phyloP scores from a whole-genome alignment of 768 basidiomycete genomes.

The Collybia sordida region DNA sequence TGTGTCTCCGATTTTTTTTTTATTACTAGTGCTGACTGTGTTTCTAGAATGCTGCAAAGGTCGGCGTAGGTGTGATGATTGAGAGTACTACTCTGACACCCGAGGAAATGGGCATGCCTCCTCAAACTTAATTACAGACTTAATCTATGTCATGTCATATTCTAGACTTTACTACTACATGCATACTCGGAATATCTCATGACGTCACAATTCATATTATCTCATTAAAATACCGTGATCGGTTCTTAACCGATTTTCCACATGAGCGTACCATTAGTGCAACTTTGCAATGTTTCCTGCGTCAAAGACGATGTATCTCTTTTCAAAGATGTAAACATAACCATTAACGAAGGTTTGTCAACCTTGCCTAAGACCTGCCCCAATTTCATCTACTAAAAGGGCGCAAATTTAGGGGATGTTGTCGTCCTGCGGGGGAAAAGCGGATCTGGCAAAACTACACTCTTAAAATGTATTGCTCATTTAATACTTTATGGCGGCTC shows the following conservation, averaged over 20 bases:
- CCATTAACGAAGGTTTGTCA: conserved; percentile 56
- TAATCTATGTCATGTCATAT: conserved; percentile 25
- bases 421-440: conserved; percentile 77
- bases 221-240: too few relatives aligned
- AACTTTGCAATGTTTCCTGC: conserved; percentile 52
- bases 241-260: too few relatives aligned
- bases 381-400: not conserved
- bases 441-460: conserved; percentile 78
- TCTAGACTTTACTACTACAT: not conserved
- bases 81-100: conserved; percentile 81
- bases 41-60: conserved; percentile 83
- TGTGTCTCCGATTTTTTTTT: conserved; percentile 10
- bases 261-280: conserved; percentile 36
- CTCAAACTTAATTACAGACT: conserved; percentile 40
- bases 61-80: conserved; percentile 97
- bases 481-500: conserved; percentile 69
- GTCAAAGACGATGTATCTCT: conserved; percentile 44
- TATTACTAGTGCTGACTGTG: conserved; percentile 3
- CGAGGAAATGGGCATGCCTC: conserved; percentile 77
- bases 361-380: not conserved
- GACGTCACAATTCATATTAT: too few relatives aligned
- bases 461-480: conserved; percentile 85
- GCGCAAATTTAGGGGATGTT: conserved; percentile 53
- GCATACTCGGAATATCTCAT: not conserved
- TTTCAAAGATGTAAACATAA: conserved; percentile 62